Base-by-base conservation (phyloP, 164 flowering plant genomes). In the Stephania japonica region DNA sequence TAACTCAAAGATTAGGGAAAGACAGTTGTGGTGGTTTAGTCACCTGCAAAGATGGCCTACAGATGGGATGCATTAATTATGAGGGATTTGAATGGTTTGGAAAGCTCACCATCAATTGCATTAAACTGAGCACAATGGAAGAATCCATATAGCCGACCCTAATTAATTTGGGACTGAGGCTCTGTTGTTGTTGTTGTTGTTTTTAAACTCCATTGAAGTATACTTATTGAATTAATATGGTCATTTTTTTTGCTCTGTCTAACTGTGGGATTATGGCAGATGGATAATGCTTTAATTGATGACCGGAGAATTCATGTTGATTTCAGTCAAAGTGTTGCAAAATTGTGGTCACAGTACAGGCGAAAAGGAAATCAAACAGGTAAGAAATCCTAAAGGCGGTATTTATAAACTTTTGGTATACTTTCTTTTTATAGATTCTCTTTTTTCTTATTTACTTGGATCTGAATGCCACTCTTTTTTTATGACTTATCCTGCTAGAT, bases 221-320 rank as follows among this genome's bases (percentile, higher is more conserved):
- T 47, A 16, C 12, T 47, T 11, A 14, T 47, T 16, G 16, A 47
- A 47, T 16, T 44, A 44, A 9, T 47, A 16, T 4, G 43, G 38
- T 66, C 70, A 23, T 49, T 32, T 73, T 41, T 11, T 56, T 72
- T 49, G n/a, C 41, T 32, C 41, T 56, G 25, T 62, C 70, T 69
- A 26, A 74, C 65, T 42, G 19, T 42, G 24, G 42, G 61, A 74
- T 76, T 3, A 27, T 71, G 65, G 75, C 86, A 92, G 99, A 95
- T 95, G 98, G 98, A 95, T 76, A 93, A 95, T 89, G 94, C 93
- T 73, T 81, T 95, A 68, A 93, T 93, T 78, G 99, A 95, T 86
- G 99, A 95, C 69, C 84, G 97, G 75, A 89, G 99, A 83, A 93
- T 95, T 76, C 93, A 95, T 74, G 99, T 95, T 65, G 98, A 95